Evolutionary conservation across 2,329 filamentous ascomycete species (phyloP).

Genomic region (Didymella segeticola): DNA sequence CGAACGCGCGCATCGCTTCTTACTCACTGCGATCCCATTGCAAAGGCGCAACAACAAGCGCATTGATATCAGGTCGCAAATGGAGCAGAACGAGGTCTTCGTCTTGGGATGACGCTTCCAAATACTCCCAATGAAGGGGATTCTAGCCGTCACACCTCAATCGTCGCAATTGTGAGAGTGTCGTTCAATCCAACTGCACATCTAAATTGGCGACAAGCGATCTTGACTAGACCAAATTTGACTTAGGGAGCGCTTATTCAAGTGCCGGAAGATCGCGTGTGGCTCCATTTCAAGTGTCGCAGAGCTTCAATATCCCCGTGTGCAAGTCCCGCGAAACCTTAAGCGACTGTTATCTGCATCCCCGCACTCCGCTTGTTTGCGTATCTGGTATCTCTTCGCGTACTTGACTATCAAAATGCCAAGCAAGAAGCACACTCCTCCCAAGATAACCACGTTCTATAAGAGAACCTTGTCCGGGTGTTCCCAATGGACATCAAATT

Average conservation of each 20-base stretch:
- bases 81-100: slow-evolving; percentile 12
- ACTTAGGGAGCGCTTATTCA: slow-evolving; percentile 8
- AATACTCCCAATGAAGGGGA: too few relatives aligned
- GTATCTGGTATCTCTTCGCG: background rate
- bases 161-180: background rate
- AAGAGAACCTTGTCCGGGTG: background rate
- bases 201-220: background rate
- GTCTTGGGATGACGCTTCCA: slow-evolving; percentile 15
- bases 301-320: background rate
- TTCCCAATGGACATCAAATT: background rate
- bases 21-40: slow-evolving; percentile 29
- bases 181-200: too few relatives aligned
- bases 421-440: background rate
- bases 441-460: background rate
- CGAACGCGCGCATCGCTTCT: slow-evolving; percentile 38
- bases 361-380: background rate
- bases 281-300: too few relatives aligned
- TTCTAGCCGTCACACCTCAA: background rate
- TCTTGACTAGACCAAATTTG: background rate
- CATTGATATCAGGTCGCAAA: slow-evolving; percentile 12
- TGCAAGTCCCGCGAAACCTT: background rate
- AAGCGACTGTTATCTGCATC: background rate
- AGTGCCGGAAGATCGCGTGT: background rate
- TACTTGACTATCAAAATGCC: background rate
- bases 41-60: slow-evolving; percentile 25